Base-by-base conservation (phyloP, 257 asterid species). In the Capsicum chinense region DNA sequence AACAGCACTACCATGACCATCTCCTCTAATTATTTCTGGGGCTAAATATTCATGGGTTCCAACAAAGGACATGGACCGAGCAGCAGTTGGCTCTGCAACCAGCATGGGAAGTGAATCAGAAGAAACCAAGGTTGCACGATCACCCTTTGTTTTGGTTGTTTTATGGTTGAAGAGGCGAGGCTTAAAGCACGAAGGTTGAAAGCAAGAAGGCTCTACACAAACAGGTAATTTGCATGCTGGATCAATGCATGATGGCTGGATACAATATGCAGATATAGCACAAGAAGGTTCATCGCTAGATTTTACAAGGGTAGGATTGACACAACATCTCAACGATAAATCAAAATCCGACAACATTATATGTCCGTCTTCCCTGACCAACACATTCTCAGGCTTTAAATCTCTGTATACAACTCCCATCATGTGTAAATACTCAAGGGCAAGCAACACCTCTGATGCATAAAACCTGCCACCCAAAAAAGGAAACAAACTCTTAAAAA, bases 1-100 rank as follows among this genome's bases (percentile, higher is more conserved):
- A n/a, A 94, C 99, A 2, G 98, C 88, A 56, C 99, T 95, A 59
- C 99, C 98, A 64, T 95, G 99, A 35, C 99, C 98, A n/a, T 95
- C 98, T 83, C 99, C 99, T 89, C 97, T 90, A 26, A 95, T 89
- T 19, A 95, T 95, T 73, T 95, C 99, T 0, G 99, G 99, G 73
- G 98, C 96, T 87, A 94, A 88, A 71, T 95, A 95, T 86, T 96
- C 99, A 39, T 94, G 99, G 7, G 98, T 96, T 81, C 99, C 99
- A 0, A 96, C 99, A 79, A 95, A 95, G 6, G 99, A 95, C 98
- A 94, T 95, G 19, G 99, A 95, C 5, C 97, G 89, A 3, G 97
- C 99, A 7, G 90, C 88, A 4, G 98, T 95, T n/a, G 99, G 99
- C 90, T 95, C 99, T 42, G 91, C 98, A 19, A 92, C 89, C 0